A percentile compares a stretch with the other conserved stretches of the same genome.
Conservation (phyloP, 2,329 filamentous ascomycete genomes). For the Periglandula ipomoeae region DNA sequence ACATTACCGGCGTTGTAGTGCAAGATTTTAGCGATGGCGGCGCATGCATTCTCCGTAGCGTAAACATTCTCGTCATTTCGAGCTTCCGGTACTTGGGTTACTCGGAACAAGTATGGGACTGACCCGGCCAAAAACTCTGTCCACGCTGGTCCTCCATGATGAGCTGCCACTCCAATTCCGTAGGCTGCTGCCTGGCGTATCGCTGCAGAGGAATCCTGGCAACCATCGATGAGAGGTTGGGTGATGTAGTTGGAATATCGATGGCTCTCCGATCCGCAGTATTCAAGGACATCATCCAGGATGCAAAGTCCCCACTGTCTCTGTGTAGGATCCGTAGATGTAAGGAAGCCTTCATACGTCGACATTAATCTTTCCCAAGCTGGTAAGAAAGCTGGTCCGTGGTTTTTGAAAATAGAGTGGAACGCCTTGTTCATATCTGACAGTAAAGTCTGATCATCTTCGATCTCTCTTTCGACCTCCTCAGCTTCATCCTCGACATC, state of each 20-base stretch:
- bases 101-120: conserved; percentile 75
- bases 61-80: conserved; percentile 90
- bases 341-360: conserved; percentile 80
- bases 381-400: conserved; percentile 73
- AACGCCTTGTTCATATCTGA: conserved; percentile 99
- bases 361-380: conserved; percentile 79
- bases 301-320: conserved; percentile 99
- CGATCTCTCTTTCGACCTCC: conserved; percentile 81
- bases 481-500: conserved; percentile 87
- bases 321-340: conserved; percentile 75
- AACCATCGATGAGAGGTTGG: conserved; percentile 76
- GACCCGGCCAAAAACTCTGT: conserved; percentile 75
- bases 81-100: conserved; percentile 70
- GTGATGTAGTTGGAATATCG: conserved; percentile 81
- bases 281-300: conserved; percentile 95
- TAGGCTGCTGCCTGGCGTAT: conserved; percentile 96
- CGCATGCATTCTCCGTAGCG: conserved; percentile 94
- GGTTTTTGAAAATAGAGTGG: conserved; percentile 98
- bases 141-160: conserved; percentile 83
- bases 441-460: conserved; percentile 92
- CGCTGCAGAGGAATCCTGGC: conserved; percentile 76
- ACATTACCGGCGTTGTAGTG: conserved; percentile 79
- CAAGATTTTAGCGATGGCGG: conserved; percentile 92
- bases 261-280: conserved; percentile 83
- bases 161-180: conserved; percentile 89